Base-by-base conservation (phyloP, 352 stramenopile genomes). In the Globisporangium acanthophoron region DNA sequence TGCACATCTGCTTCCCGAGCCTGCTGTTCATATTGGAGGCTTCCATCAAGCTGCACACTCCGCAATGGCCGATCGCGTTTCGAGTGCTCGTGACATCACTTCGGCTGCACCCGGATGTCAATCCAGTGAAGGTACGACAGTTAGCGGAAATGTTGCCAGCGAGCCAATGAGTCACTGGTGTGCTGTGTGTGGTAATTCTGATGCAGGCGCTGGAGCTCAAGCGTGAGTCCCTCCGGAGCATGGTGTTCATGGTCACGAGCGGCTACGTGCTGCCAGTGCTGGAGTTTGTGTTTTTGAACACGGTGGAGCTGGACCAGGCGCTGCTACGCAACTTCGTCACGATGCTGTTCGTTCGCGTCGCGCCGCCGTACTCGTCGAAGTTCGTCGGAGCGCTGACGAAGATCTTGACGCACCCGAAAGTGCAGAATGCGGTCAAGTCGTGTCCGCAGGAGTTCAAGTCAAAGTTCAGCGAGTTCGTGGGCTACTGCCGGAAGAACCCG, bases 181-280 rank as follows among this genome's bases (percentile, higher is more conserved):
- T 57, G n/a, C 13, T 6, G 16, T 39, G 9, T 9, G 21, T 5
- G 12, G 3, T 41, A 9, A 9, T 3, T 35, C 41, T n/a, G 15
- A 16, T 31, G 33, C 33, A 83, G 74, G 79, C 81, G 16, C 67
- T 95, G 0, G 85, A 95, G 49, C 66, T 93, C 41, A 93, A 93
- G 61, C 79, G 84, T 1, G 85, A 95, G 59, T 87, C 83, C 16
- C 70, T 95, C 44, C 78, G 85, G 2, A 91, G 76, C 40, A 93
- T 95, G 85, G 81, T 92, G 20, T 90, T 88, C 55, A 88, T 95
- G 76, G 91, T 95, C 62, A 92, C 83, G 5, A 88, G 76, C 59
- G 85, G 85, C 41, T 95, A 95, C 43, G 83, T 95, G 7, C 59
- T 95, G 20, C 85, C 85, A 0, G 83, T 95, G 18, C 65, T 95